Evolutionary conservation across 495 filamentous ascomycete genomes (phyloP), one percentile per base, ranked within the genome.

Genomic region (Aspergillus diversus): DNA sequence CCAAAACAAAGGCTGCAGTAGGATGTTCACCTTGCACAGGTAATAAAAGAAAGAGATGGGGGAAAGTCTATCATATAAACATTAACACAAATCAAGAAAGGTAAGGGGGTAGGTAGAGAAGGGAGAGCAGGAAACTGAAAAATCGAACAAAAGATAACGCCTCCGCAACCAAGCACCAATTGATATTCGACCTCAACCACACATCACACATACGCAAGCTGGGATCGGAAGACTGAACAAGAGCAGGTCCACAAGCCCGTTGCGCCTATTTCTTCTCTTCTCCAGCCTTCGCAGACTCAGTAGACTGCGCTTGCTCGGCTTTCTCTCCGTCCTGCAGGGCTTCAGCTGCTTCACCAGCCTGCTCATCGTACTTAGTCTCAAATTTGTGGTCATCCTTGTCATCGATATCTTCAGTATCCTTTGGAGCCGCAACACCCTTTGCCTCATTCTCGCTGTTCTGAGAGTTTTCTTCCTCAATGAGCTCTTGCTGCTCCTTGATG

Each of bases 401-500:
- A 63, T 99, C 94, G 39, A 93, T 94, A 68, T 99, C 81, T 81
- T 92, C 74, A 77, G 83, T 75, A 81, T 97, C 80, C 85, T 92
- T 82, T 72, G 89, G 77, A 69, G 87, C 78, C 0, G 77, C 60
- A 33, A 78, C 73, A 8, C 79, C 76, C 69, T 77, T 78, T 66
- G 81, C 84, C 69, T 87, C 86, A 76, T 87, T 89, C 79, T 87
- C 86, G 73, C 89, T 84, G 73, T 89, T 88, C 80, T 98, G 93
- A 79, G 94, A 85, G 64, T 93, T 94, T 80, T 99, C 95, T 78
- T 98, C 96, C 61, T 97, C 86, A 67, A 99, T 99, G 55, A 99
- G 86, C 68, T 98, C 95, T 72, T 99, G 91, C 79, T 99, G 95
- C 80, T 99, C 95, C 85, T 92, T 96, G 69, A 99, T 84, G 7